Conservation (phyloP, 2,329 filamentous ascomycete species). For the Hypoxylon sp. region DNA sequence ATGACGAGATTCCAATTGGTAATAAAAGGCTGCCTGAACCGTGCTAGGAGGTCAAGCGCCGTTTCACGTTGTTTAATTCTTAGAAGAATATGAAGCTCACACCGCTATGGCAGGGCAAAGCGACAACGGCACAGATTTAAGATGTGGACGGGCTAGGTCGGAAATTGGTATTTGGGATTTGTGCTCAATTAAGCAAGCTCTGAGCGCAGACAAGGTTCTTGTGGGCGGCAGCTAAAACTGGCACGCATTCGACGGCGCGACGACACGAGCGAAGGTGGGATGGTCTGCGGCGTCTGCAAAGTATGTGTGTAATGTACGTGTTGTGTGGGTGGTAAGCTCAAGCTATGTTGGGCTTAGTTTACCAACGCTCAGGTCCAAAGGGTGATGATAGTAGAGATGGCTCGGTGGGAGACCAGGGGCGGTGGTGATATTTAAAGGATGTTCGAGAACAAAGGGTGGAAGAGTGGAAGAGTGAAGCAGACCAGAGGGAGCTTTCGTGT, state of each 20-base stretch:
- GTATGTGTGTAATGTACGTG: slow-evolving; percentile 3
- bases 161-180: slow-evolving; percentile 21
- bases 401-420: slow-evolving; percentile 5
- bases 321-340: slow-evolving; percentile 27
- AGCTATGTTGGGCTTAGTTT: slow-evolving; percentile 21
- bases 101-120: slow-evolving; percentile 23
- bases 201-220: slow-evolving; percentile 26
- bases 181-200: slow-evolving; percentile 33
- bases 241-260: slow-evolving; percentile 26
- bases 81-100: slow-evolving; percentile 26
- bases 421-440: slow-evolving; percentile 11
- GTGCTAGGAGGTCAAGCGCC: slow-evolving; percentile 26
- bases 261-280: slow-evolving; percentile 29
- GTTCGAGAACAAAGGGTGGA: slow-evolving; percentile 32
- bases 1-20: slow-evolving; percentile 32
- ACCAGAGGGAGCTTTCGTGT: slow-evolving; percentile 34
- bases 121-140: slow-evolving; percentile 11
- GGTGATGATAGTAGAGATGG: slow-evolving; percentile 13
- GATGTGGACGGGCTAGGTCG: slow-evolving; percentile 11
- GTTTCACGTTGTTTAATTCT: slow-evolving; percentile 27
- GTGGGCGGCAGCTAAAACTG: slow-evolving; percentile 35
- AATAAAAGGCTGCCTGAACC: slow-evolving; percentile 24
- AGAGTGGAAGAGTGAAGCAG: slow-evolving; percentile 36
- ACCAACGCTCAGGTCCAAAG: slow-evolving; percentile 13
- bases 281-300: slow-evolving; percentile 25